Evolutionary conservation across 768 basidiomycete species (phyloP).

Genomic region (Rhizopogon roseolus): DNA sequence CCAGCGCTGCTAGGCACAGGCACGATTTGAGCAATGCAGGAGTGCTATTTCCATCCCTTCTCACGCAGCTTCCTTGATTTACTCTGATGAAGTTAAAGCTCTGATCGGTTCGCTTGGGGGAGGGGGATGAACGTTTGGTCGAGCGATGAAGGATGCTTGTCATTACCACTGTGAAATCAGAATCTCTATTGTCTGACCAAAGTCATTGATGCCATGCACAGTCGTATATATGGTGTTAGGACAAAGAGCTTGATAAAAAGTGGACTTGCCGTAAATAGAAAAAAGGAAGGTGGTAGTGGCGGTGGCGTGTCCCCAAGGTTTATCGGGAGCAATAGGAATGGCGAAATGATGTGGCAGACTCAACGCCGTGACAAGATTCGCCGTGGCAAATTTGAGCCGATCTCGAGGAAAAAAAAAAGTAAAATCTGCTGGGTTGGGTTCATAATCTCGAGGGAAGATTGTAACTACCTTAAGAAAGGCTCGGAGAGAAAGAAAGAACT

Average conservation of each 20-base stretch:
- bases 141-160: too few relatives aligned
- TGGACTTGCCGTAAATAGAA: constrained; percentile 20
- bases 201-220: too few relatives aligned
- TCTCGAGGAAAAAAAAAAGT: not conserved
- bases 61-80: not conserved
- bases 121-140: too few relatives aligned
- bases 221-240: too few relatives aligned
- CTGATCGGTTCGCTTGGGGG: too few relatives aligned
- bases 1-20: not conserved
- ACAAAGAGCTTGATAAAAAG: not conserved
- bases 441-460: not conserved
- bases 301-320: constrained; percentile 12
- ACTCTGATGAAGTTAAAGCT: not conserved
- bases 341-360: constrained; percentile 18
- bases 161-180: too few relatives aligned
- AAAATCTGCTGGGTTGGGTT: not conserved
- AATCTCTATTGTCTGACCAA: too few relatives aligned
- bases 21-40: not conserved
- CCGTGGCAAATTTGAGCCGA: constrained; percentile 1
- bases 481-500: not conserved
- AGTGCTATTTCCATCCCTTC: not conserved
- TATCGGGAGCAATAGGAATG: constrained; percentile 14
- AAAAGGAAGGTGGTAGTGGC: constrained; percentile 12
- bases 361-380: constrained; percentile 16
- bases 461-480: not conserved